Evolutionary conservation across 805 yeast species (phyloP).

Genomic region (Lipomyces lipofer): DNA sequence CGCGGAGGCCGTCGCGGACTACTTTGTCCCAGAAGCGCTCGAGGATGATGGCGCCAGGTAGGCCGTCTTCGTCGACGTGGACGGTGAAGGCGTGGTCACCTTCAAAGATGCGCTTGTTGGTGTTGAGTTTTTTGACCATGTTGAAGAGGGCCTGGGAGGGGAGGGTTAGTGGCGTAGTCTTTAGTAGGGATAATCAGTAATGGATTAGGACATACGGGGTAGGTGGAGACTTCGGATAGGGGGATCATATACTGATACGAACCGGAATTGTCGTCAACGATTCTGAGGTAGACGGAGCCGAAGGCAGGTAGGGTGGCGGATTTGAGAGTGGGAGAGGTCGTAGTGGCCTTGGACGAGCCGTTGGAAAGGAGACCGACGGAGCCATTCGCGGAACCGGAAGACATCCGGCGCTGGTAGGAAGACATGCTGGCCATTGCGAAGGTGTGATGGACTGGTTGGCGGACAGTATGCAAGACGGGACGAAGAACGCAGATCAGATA

Average conservation of each 20-base stretch:
- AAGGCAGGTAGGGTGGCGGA: constrained; percentile 4
- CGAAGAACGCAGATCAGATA: neutral
- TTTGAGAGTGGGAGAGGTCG: constrained; percentile 17
- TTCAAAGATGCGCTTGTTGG: constrained; percentile 20
- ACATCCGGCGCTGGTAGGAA: constrained; percentile 24
- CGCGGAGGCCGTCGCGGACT: constrained; percentile 31
- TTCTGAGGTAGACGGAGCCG: constrained; percentile 25
- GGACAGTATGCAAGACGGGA: neutral
- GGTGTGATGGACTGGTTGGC: neutral
- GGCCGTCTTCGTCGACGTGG: constrained; percentile 31
- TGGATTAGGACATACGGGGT: constrained; percentile 8
- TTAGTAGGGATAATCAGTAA: neutral
- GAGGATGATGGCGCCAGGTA: constrained; percentile 29
- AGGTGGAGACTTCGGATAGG: constrained; percentile 21
- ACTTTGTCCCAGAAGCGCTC: constrained; percentile 32
- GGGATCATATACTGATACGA: constrained; percentile 26
- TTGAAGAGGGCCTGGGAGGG: constrained; percentile 16
- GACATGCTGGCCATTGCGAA: constrained; percentile 7
- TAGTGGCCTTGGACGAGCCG: constrained; percentile 9
- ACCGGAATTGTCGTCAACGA: constrained; percentile 13
- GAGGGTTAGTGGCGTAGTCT: neutral
- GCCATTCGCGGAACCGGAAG: constrained; percentile 11
- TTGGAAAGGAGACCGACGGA: constrained; percentile 12
- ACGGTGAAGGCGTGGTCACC: constrained; percentile 29
- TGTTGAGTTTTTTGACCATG: constrained; percentile 29